These are phyloP conservation scores for Claviceps citrina DNA, from an alignment of 2,329 filamentous ascomycete species.

Conservation along the genomic window DNA sequence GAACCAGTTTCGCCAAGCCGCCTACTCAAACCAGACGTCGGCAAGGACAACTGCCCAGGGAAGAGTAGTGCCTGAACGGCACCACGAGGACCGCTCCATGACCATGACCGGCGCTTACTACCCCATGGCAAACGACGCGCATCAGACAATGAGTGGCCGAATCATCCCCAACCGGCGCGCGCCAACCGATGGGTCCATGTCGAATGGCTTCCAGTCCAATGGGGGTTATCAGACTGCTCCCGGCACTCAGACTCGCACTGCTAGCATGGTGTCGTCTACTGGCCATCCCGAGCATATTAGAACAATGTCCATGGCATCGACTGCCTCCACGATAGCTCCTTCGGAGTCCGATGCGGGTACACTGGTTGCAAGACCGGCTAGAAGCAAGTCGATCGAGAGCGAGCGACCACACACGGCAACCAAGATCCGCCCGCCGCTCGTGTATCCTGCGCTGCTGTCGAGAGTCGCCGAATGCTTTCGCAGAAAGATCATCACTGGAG, in stretches of 20 bases:
- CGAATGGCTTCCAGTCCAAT: conserved; percentile 22
- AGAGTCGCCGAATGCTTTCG: conserved; percentile 84
- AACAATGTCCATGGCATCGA: conserved; percentile 89
- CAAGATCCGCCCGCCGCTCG: conserved; percentile 61
- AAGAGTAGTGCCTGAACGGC: conserved; percentile 75
- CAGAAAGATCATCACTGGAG: conserved; percentile 70
- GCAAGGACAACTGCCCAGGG: conserved; percentile 83
- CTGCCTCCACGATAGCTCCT: conserved; percentile 52
- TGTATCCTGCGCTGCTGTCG: conserved; percentile 89
- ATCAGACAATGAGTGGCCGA: conserved; percentile 87
- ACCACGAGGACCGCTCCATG: conserved; percentile 87
- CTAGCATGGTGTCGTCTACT: conserved; percentile 44
- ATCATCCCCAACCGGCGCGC: conserved; percentile 61
- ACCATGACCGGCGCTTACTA: conserved; percentile 68
- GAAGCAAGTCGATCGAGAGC: conserved; percentile 38
- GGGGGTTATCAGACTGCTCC: conserved; percentile 29
- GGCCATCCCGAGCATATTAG: conserved; percentile 35
- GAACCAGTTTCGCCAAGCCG: conserved; percentile 63
- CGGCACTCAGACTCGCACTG: conserved; percentile 41
- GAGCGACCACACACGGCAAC: conserved; percentile 40
- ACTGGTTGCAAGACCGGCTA: conserved; percentile 41
- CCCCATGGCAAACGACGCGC: conserved; percentile 57
- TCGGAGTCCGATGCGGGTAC: conserved; percentile 37
- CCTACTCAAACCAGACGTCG: conserved; percentile 46
- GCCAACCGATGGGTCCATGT: conserved; percentile 24